Percentiles rank a stretch among this genome's conserved stretches.
Conservation (phyloP, 1,284 basidiomycete species). For the Cryptococcus depauperatus region DNA sequence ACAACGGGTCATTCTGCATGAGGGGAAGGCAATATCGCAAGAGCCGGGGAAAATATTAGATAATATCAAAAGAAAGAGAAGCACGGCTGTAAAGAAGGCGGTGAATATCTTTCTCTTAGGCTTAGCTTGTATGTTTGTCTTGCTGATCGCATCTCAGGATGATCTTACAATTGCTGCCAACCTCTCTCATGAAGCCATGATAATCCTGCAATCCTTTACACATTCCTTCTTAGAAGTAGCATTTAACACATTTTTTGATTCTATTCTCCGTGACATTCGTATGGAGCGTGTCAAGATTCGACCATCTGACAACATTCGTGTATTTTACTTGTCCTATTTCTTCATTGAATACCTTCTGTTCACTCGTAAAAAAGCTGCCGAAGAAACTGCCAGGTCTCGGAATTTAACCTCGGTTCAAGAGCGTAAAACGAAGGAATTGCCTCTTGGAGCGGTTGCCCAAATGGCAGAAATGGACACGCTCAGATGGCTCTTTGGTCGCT, state of each 20-base stretch:
- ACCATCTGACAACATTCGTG: conserved; percentile 78
- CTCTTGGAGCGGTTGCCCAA: conserved; percentile 69
- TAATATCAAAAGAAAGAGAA: conserved; percentile 60
- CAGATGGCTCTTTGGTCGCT: conserved; percentile 77
- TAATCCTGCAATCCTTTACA: conserved; percentile 59
- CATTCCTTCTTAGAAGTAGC: conserved; percentile 65
- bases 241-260: conserved; percentile 77
- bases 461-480: conserved; percentile 79
- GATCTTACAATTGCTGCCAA: conserved; percentile 40
- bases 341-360: conserved; percentile 78
- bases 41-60: conserved; percentile 71
- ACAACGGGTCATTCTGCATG: conserved; percentile 59
- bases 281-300: conserved; percentile 81
- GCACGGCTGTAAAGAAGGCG: conserved; percentile 53
- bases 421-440: conserved; percentile 40
- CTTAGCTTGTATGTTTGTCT: neutral
- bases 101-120: conserved; percentile 25
- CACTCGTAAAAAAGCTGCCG: conserved; percentile 41
- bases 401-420: no score
- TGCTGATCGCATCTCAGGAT: conserved; percentile 44
- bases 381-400: conserved; percentile 24
- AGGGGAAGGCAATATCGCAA: conserved; percentile 68
- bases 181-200: conserved; percentile 60
- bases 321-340: conserved; percentile 76
- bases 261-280: conserved; percentile 82